Evolutionary conservation across 768 basidiomycete genomes (phyloP).

Genomic region (Tricholoma sp.): DNA sequence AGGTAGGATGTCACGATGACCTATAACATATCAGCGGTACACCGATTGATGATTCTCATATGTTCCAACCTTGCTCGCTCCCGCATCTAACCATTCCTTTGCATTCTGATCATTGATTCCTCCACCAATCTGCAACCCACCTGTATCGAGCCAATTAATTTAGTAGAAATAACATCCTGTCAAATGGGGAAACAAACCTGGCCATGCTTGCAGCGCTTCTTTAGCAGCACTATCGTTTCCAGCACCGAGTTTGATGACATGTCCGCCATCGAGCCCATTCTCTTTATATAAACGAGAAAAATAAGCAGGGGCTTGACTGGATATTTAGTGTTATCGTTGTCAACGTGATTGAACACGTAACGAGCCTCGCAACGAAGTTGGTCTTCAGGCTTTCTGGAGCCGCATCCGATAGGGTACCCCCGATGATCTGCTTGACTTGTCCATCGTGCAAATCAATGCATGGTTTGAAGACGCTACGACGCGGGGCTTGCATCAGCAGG

Average conservation of each 20-base stretch:
- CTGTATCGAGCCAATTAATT: slow-evolving; percentile 31
- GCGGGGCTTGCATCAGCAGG: slow-evolving; percentile 26
- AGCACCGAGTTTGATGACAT: slow-evolving; percentile 93
- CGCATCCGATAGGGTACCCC: slow-evolving; percentile 80
- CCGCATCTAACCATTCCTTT: slow-evolving; percentile 75
- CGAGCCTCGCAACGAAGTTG: slow-evolving; percentile 88
- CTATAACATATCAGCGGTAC: slow-evolving; percentile 33
- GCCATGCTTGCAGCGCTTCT: slow-evolving; percentile 82
- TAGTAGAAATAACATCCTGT: slow-evolving; percentile 1
- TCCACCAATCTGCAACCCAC: slow-evolving; percentile 86
- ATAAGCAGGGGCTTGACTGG: slow-evolving; percentile 70
- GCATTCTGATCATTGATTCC: slow-evolving; percentile 86
- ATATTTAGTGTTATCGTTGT: slow-evolving; percentile 1
- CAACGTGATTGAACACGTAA: slow-evolving; percentile 4
- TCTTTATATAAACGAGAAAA: slow-evolving; percentile 77
- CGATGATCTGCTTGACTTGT: slow-evolving; percentile 97
- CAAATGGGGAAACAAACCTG: slow-evolving; percentile 47
- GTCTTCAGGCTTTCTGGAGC: slow-evolving; percentile 62
- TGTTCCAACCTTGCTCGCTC: slow-evolving; percentile 74
- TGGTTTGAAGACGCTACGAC: slow-evolving; percentile 69
- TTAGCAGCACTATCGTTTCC: slow-evolving; percentile 87
- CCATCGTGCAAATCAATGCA: slow-evolving; percentile 98
- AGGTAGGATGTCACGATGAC: slow-evolving; percentile 97
- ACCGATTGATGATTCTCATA: neutral
- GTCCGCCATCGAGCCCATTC: slow-evolving; percentile 74